Evolutionary conservation across 257 asterid species (phyloP), one percentile per base, ranked within the genome.

Genomic region (Fraxinus anomala): DNA sequence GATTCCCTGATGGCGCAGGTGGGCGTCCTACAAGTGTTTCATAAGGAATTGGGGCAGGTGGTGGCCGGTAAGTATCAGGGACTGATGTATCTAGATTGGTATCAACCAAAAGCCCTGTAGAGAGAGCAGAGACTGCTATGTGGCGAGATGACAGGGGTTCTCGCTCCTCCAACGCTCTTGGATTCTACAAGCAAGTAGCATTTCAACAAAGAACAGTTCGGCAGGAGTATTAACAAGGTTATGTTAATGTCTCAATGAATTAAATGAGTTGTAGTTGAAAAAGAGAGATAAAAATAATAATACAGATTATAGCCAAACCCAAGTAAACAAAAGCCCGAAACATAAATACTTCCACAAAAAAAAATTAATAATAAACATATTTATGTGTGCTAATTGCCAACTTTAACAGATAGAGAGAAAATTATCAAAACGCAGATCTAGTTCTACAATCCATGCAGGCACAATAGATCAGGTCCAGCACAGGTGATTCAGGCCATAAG

Each of bases 21-120:
- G 92, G 90, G 73, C 21, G 80, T 70, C 86, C 87, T 68, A 72
- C 88, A 77, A 70, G 63, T 47, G 86, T 84, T 79, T 92, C 97
- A 83, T 87, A 92, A 37, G 97, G 97, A 73, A 90, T 79, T 54
- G 97, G 98, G 40, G 87, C 87, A 44, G 98, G 97, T 39, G 98
- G 97, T 42, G 96, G 85, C 24, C 87, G 83, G 82, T 89, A 94
- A 68, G 97, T 91, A 81, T 91, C 97, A 42, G 92, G 97, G 74
- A 86, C 81, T 70, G 97, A 86, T 37, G 98, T 91, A 78, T 91
- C 97, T 81, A 89, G 87, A 88, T 92, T 94, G 68, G 97, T 89
- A 81, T 94, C 98, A 9, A 94, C 97, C 86, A 92, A 83, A 75
- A 89, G 92, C 47, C 90, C 97, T 6, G 89, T 68, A 73, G 92